These are phyloP conservation scores for Diaporthe amygdali DNA, from an alignment of 2,329 filamentous ascomycete species.

Conservation along the genomic window DNA sequence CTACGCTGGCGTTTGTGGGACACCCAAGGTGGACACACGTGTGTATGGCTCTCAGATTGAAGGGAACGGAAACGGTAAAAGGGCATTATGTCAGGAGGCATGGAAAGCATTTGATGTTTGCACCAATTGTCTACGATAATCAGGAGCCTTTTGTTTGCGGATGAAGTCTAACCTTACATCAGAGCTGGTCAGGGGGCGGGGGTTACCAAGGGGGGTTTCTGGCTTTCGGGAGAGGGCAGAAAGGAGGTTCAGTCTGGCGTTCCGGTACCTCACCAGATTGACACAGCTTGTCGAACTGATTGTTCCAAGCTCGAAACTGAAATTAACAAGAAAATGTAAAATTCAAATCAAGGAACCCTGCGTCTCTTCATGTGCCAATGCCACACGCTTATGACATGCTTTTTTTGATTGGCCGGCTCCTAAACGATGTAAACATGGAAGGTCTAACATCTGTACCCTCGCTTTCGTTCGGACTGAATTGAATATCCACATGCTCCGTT, in stretches of 20 bases:
- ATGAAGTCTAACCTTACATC: not conserved
- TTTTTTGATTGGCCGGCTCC: not conserved
- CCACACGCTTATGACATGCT: not conserved
- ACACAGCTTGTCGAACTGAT: conserved; percentile 13
- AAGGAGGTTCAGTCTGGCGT: not conserved
- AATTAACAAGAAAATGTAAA: not conserved
- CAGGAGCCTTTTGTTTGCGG: not conserved
- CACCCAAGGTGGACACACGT: not conserved
- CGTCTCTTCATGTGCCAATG: not conserved
- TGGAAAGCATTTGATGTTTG: not conserved
- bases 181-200: not conserved
- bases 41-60: not conserved
- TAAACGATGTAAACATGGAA: not conserved
- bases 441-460: not conserved
- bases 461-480: not conserved
- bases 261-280: conserved; percentile 2
- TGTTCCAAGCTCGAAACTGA: conserved; percentile 5
- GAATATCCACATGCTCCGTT: not conserved
- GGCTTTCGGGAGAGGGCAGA: not conserved
- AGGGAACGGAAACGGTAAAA: not conserved
- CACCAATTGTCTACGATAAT: not conserved
- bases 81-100: not conserved
- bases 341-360: not conserved
- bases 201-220: not conserved
- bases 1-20: not conserved